Conservation (phyloP, 306 rosid genomes). For the apple (Malus domestica) region DNA sequence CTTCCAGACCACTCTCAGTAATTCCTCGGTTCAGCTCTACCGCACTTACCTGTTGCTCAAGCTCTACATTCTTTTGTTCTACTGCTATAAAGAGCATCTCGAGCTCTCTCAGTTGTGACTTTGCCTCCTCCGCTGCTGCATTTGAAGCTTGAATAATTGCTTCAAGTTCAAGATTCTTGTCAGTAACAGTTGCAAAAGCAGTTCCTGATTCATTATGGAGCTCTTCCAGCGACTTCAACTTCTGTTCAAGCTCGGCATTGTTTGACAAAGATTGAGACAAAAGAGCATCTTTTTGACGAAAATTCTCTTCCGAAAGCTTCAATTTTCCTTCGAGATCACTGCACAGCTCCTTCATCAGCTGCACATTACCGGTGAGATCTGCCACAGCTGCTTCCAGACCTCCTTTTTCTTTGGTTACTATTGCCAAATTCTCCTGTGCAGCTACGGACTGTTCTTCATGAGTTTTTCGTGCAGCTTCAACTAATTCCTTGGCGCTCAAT, state of each 20-base stretch:
- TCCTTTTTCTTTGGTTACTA: slow-evolving; percentile 36
- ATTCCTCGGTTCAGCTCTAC: slow-evolving; percentile 42
- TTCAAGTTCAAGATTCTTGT: slow-evolving; percentile 71
- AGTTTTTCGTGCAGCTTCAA: slow-evolving; percentile 39
- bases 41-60: slow-evolving; percentile 62
- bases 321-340: slow-evolving; percentile 61
- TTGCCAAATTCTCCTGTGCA: slow-evolving; percentile 40
- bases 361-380: slow-evolving; percentile 37
- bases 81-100: slow-evolving; percentile 51
- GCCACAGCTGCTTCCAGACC: slow-evolving; percentile 46
- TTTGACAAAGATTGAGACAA: slow-evolving; percentile 63
- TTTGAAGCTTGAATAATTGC: slow-evolving; percentile 45
- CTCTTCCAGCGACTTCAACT: slow-evolving; percentile 64
- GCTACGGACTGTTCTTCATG: slow-evolving; percentile 41
- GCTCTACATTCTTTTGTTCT: slow-evolving; percentile 69
- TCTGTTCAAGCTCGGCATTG: slow-evolving; percentile 69
- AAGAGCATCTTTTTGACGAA: slow-evolving; percentile 56
- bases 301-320: slow-evolving; percentile 52
- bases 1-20: slow-evolving; percentile 58
- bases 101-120: slow-evolving; percentile 57
- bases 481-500: slow-evolving; percentile 44
- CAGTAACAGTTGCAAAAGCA: slow-evolving; percentile 50
- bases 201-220: slow-evolving; percentile 58
- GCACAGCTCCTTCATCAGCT: slow-evolving; percentile 43
- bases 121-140: slow-evolving; percentile 61